Base-by-base conservation (phyloP, 495 filamentous ascomycete species). In the Achaetomiella virescens region DNA sequence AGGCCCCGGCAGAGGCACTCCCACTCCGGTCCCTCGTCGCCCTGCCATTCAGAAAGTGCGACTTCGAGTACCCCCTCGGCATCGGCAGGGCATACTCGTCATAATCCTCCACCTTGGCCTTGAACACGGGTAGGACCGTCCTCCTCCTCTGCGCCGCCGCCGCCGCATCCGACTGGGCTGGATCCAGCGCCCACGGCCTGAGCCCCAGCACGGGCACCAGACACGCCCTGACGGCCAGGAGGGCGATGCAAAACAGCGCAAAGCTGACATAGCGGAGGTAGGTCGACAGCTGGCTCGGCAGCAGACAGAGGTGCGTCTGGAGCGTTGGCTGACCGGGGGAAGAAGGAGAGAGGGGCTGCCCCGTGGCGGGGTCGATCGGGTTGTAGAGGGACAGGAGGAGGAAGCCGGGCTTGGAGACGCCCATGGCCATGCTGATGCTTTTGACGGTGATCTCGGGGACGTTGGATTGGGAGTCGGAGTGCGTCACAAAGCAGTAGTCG, bases 401-500 rank as follows among this genome's bases (percentile, higher is more conserved):
- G 66, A 99, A 92, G 10, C 91, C 95, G 0, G 95, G 95, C 25
- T 80, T 83, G 0, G 87, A 80, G 21, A 99, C 88, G n/a, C 95
- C 92, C 93, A 97, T 97, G 6, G 90, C 89, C 90, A 90, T 96
- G 59, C 84, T 90, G 37, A 95, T 76, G 59, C 84, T 88, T 71
- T 99, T 99, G 53, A 97, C 90, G 0, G 95, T 97, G 59, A 97
- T 91, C 63, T 99, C 95, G 24, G 77, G 81, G 1, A 92, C 85
- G 40, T 79, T 81, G 6, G 75, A 75, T 54, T 81, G 78, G 17
- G 79, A 71, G 10, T 76, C 81, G 55, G 84, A 78, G 66, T 99
- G 95, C 2, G 80, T 71, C 22, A 97, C 70, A 52, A 96, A 91
- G 71, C 95, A 99, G 72, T 97, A 96, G 70, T 99, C 95, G 70